These are phyloP conservation scores for Amanita brunnescens DNA, from an alignment of 768 basidiomycete genomes.

Conservation along the genomic window DNA sequence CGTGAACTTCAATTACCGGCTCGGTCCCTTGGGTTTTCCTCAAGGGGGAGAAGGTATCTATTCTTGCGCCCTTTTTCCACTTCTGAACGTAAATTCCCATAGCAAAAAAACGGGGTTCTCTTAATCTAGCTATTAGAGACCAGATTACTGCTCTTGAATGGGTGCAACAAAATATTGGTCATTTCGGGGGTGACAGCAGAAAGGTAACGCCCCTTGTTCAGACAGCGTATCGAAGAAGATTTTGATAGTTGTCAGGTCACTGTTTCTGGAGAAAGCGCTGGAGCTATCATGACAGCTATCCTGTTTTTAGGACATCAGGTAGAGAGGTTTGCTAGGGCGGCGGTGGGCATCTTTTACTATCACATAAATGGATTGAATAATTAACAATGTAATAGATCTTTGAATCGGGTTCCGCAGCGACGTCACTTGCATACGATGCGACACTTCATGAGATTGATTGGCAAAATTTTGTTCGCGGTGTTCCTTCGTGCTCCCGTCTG, in stretches of 20 bases:
- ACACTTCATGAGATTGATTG: constrained; percentile 19
- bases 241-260: constrained; percentile 25
- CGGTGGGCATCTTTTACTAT: constrained; percentile 14
- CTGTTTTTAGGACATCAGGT: constrained; percentile 26
- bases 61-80: not conserved
- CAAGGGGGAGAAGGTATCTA: constrained; percentile 23
- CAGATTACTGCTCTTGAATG: constrained; percentile 31
- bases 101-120: constrained; percentile 22
- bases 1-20: constrained; percentile 41
- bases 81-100: not conserved
- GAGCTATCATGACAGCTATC: constrained; percentile 32
- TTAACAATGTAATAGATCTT: constrained; percentile 25
- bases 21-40: constrained; percentile 39
- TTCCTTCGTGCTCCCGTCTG: constrained; percentile 17
- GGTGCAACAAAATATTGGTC: constrained; percentile 46
- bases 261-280: constrained; percentile 40
- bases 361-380: not conserved
- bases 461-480: constrained; percentile 22
- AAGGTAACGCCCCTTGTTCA: constrained; percentile 20
- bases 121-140: constrained; percentile 34
- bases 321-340: constrained; percentile 19
- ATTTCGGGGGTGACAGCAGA: constrained; percentile 50
- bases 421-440: constrained; percentile 19
- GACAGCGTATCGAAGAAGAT: not conserved
- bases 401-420: constrained; percentile 32